Percentiles rank a stretch among this genome's conserved stretches.
These are phyloP conservation scores for Thielaviopsis musarum DNA, from an alignment of 2,329 filamentous ascomycete genomes.

Conservation along the genomic window DNA sequence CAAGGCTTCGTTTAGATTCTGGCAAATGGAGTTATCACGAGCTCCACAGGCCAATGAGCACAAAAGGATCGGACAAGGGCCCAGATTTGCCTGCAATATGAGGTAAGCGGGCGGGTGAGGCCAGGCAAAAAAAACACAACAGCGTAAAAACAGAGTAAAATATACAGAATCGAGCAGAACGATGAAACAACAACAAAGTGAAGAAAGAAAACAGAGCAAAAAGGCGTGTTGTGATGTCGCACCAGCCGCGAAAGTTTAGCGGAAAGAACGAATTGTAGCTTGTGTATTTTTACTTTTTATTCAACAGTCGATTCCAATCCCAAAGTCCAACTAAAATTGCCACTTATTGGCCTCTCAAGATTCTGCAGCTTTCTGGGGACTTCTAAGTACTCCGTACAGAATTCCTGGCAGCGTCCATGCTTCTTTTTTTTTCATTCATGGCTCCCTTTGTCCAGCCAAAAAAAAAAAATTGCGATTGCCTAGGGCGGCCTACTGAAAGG, in stretches of 20 bases:
- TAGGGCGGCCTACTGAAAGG: not conserved
- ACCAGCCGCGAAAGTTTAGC: not conserved
- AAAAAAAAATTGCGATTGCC: not conserved
- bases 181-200: not conserved
- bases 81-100: not conserved
- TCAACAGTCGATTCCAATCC: not conserved
- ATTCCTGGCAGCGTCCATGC: not conserved
- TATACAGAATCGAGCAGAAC: not conserved
- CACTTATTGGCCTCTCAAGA: not conserved
- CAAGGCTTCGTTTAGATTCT: not conserved
- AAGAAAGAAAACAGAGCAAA: not conserved
- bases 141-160: not conserved
- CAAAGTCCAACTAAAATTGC: not conserved
- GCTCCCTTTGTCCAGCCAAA: not conserved
- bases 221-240: not conserved
- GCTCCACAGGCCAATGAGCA: not conserved
- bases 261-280: not conserved
- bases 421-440: not conserved
- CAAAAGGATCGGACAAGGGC: not conserved
- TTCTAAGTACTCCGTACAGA: slow-evolving; percentile 1
- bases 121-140: not conserved
- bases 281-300: not conserved
- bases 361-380: slow-evolving; percentile 3
- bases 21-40: not conserved
- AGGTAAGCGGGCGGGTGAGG: not conserved